Evolutionary conservation across 78 protist genomes (phyloP), one percentile per base, ranked within the genome.

Genomic region (Polysphondylium violaceum): DNA sequence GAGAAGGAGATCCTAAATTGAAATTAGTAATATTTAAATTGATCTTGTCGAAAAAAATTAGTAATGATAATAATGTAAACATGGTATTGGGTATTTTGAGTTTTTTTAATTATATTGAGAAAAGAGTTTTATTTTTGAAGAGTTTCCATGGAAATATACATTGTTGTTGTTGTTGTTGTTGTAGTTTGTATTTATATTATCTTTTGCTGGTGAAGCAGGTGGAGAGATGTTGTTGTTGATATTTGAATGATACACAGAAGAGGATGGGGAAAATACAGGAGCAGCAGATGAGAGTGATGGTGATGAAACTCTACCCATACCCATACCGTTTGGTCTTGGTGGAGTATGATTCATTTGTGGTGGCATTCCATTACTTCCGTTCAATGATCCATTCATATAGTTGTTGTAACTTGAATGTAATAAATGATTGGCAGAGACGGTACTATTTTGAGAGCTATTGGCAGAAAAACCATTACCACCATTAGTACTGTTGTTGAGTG

Each of bases 201-300:
- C 86, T 61, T 76, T 76, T 4, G 86, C 55, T 17, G 88, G 76
- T 51, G 76, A 67, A 5, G 76, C 51, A 27, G 88, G 88, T 65
- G 74, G 88, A 3, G 88, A 78, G 14, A 78, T 31, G 21, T 56
- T 27, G 14, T 40, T 47, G 4, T 19, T 17, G 8, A 5, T 8
- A 3, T 19, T 51, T 14, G 16, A 38, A 36, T 65, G 74, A 78
- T 78, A 78, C 55, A 78, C 73, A 35, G 75, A 65, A 23, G 64
- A 56, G 8, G 88, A 78, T 23, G 88, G 88, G 6, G 88, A 67
- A 67, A 67, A 79, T 2, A 44, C 77, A 40, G 88, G 69, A n/a
- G 88, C 44, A 12, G 47, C 11, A 14, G 76, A 67, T 9, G 88
- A 79, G 4, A 79, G 55, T 7, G 75, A 67, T 29, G 86, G 86